Conservation (phyloP, 306 rosid species). For the Lathyrus oleraceus region DNA sequence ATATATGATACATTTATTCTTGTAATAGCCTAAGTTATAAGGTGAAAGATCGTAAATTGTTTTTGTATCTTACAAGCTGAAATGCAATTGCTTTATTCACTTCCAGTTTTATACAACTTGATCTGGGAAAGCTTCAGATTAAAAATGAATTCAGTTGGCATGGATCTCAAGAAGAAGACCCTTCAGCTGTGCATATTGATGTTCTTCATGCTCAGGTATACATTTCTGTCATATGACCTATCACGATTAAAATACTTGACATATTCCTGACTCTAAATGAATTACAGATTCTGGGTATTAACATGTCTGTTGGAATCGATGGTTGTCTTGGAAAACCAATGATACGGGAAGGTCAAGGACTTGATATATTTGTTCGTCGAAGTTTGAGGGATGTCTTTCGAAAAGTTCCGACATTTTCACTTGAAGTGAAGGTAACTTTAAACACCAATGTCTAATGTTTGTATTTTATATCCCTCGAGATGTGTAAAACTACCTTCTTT, state of each 20-base stretch:
- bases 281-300: conserved; percentile 84
- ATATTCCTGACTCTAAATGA: conserved; percentile 33
- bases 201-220: conserved; percentile 89
- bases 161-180: conserved; percentile 80
- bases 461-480: conserved; percentile 11
- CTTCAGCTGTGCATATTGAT: conserved; percentile 90
- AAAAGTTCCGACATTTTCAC: conserved; percentile 87
- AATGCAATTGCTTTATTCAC: conserved; percentile 26
- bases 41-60: neutral
- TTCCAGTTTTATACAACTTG: conserved; percentile 97
- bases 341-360: conserved; percentile 87
- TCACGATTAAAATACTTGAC: conserved; percentile 14
- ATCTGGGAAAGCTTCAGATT: conserved; percentile 79
- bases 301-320: conserved; percentile 85
- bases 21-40: conserved; percentile 17
- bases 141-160: conserved; percentile 89
- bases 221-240: conserved; percentile 14
- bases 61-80: conserved; percentile 11
- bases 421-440: conserved; percentile 81
- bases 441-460: conserved; percentile 17
- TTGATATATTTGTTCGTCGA: conserved; percentile 81
- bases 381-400: conserved; percentile 97
- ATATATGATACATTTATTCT: neutral
- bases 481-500: neutral
- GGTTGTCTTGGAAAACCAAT: conserved; percentile 88